These are phyloP conservation scores for Yamadazyma atmosphaerica DNA, from an alignment of 1,139 yeast species.

Conservation along the genomic window DNA sequence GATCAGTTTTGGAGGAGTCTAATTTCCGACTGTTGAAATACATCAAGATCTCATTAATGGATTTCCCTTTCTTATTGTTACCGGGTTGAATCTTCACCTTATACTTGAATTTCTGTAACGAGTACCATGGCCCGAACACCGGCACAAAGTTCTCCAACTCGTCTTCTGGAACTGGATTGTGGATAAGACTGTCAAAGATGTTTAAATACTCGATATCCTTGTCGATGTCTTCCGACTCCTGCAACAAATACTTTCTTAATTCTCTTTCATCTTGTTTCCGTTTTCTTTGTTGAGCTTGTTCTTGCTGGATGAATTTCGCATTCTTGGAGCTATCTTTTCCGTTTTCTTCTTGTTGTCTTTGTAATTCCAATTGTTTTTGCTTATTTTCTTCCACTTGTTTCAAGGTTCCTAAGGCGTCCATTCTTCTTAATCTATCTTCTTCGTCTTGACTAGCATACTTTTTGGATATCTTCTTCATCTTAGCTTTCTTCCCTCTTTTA, in stretches of 20 bases:
- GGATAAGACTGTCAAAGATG: conserved; percentile 39
- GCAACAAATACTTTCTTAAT: conserved; percentile 45
- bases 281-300: conserved; percentile 33
- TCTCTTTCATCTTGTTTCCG: conserved; percentile 54
- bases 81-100: conserved; percentile 90
- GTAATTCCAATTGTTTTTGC: conserved; percentile 25
- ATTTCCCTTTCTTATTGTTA: conserved; percentile 83
- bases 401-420: conserved; percentile 82
- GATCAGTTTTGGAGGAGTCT: conserved; percentile 51
- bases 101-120: conserved; percentile 73
- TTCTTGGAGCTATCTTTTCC: conserved; percentile 13
- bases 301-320: conserved; percentile 24
- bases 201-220: conserved; percentile 36
- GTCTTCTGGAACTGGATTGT: conserved; percentile 46
- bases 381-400: conserved; percentile 57
- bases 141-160: conserved; percentile 66
- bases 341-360: conserved; percentile 28
- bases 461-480: conserved; percentile 75
- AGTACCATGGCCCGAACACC: conserved; percentile 90
- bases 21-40: conserved; percentile 58
- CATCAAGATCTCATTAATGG: conserved; percentile 66
- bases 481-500: conserved; percentile 80
- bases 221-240: conserved; percentile 33
- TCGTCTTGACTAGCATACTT: conserved; percentile 93
- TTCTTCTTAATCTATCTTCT: conserved; percentile 70